A percentile compares a stretch with the other conserved stretches of the same genome.
phyloP scores from a whole-genome alignment of 257 asterid species.

The Avicennia marina region DNA sequence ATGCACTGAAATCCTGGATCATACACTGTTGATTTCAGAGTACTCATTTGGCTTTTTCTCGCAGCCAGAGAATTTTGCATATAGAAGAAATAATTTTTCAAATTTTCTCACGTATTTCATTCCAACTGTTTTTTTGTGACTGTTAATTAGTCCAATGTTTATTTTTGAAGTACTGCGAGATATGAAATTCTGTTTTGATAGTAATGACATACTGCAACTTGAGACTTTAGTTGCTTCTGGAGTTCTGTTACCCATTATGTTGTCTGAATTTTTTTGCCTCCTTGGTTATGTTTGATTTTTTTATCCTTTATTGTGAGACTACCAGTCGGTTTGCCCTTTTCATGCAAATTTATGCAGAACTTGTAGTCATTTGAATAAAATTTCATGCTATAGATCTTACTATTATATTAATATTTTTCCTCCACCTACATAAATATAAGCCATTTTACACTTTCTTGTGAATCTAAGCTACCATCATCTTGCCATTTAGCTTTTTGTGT shows the following conservation, averaged over 20 bases:
- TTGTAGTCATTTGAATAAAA: too few species aligned
- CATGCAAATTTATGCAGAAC: too few species aligned
- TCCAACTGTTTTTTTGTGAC: background rate
- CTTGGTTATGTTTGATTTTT: background rate
- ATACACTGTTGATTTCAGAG: background rate
- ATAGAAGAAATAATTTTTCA: background rate
- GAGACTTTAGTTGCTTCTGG: constrained; percentile 3
- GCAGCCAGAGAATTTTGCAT: background rate
- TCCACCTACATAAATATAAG: background rate
- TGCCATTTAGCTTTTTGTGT: background rate
- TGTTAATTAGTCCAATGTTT: background rate
- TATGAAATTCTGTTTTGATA: background rate
- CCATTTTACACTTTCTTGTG: background rate
- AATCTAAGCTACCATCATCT: background rate
- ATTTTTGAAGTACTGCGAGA: background rate
- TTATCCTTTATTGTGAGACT: background rate
- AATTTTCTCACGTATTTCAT: background rate
- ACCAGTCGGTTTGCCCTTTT: background rate
- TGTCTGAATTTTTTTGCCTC: background rate
- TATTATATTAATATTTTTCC: background rate
- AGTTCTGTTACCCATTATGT: background rate
- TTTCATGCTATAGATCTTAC: background rate
- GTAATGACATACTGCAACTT: background rate
- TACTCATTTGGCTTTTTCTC: constrained; percentile 2
- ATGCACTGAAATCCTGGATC: constrained; percentile 9